These are phyloP conservation scores for Neocucurbitaria cava DNA, from an alignment of 2,329 filamentous ascomycete genomes.

Conservation along the genomic window DNA sequence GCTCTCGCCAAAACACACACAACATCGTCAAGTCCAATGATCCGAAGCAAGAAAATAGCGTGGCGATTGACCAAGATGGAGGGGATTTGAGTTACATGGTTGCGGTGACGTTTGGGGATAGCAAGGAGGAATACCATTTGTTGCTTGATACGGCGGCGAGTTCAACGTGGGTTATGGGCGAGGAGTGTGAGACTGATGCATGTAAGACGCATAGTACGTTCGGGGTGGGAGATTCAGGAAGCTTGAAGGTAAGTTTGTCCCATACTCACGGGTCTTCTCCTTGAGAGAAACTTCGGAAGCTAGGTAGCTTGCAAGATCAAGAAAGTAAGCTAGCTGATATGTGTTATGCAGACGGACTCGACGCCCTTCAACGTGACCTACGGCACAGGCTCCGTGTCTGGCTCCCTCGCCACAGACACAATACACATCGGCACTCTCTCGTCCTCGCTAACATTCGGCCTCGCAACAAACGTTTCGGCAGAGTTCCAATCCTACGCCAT, in stretches of 20 bases:
- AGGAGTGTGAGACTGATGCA: constrained; percentile 68
- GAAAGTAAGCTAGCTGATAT: background rate
- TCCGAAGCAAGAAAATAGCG: constrained; percentile 52
- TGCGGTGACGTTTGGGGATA: constrained; percentile 57
- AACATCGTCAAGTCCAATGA: constrained; percentile 46
- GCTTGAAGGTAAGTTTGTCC: constrained; percentile 59
- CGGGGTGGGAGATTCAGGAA: constrained; percentile 69
- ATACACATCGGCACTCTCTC: constrained; percentile 71
- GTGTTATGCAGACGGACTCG: constrained; percentile 50
- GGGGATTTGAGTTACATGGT: constrained; percentile 63
- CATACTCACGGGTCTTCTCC: no score
- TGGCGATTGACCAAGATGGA: constrained; percentile 62
- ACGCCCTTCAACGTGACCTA: constrained; percentile 73
- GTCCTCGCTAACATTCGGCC: constrained; percentile 72
- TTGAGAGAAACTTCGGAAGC: no score
- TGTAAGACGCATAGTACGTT: constrained; percentile 76
- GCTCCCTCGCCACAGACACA: constrained; percentile 70
- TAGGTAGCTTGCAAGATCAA: background rate
- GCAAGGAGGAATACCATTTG: constrained; percentile 60
- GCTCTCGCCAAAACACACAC: constrained; percentile 57
- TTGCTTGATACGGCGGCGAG: constrained; percentile 63
- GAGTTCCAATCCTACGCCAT: constrained; percentile 82
- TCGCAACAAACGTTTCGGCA: constrained; percentile 73
- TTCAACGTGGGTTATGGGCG: constrained; percentile 84
- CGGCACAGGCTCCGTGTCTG: constrained; percentile 76